These are phyloP conservation scores for Microthyrium microscopicum DNA, from an alignment of 2,329 filamentous ascomycete genomes.

Conservation along the genomic window DNA sequence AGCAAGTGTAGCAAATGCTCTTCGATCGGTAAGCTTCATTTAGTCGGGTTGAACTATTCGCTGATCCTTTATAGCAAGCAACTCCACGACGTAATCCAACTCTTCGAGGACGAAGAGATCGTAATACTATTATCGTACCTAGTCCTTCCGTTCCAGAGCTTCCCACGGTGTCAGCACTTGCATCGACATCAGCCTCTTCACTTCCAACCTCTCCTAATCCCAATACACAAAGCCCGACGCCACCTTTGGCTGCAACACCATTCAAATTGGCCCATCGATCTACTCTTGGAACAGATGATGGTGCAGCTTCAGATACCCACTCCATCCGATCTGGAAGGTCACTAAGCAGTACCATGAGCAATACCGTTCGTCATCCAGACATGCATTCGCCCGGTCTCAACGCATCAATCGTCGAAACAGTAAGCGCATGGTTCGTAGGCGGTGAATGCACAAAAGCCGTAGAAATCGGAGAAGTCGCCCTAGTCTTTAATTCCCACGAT, in stretches of 20 bases:
- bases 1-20: conserved; percentile 56
- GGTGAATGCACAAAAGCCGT: conserved; percentile 54
- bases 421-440: conserved; percentile 70
- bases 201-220: conserved; percentile 3
- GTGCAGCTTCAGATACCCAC: conserved; percentile 65
- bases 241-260: too few species aligned
- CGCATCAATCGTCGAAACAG: conserved; percentile 76
- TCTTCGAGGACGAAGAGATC: conserved; percentile 39
- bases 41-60: conserved; percentile 6
- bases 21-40: conserved; percentile 35
- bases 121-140: conserved; percentile 77
- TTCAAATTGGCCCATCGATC: conserved; percentile 10
- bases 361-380: conserved; percentile 58
- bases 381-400: conserved; percentile 66
- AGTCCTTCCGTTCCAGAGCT: conserved; percentile 20
- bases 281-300: conserved; percentile 28
- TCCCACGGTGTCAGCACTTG: conserved; percentile 17
- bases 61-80: conserved; percentile 29
- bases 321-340: conserved; percentile 84
- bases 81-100: conserved; percentile 44
- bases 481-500: conserved; percentile 55
- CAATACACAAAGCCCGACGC: too few species aligned
- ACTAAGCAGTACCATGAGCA: conserved; percentile 47
- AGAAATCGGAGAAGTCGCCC: conserved; percentile 75
- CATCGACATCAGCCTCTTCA: conserved; percentile 11